Conservation (phyloP, 2,329 filamentous ascomycete species). For the Fusarium succisae region DNA sequence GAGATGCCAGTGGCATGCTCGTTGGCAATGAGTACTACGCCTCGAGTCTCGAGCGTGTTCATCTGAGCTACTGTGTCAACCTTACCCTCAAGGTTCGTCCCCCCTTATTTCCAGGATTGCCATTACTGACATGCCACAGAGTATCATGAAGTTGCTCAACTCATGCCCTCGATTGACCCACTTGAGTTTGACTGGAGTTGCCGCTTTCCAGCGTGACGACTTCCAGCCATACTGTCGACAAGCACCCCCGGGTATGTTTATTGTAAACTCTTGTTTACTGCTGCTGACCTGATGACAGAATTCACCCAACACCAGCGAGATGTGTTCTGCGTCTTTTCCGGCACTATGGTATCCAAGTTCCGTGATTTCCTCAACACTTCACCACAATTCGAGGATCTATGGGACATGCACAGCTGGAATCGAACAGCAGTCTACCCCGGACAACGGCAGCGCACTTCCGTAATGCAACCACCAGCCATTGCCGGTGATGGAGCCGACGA, state of each 20-base stretch:
- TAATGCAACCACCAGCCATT: constrained; percentile 1
- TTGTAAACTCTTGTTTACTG: neutral
- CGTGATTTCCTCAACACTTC: constrained; percentile 78
- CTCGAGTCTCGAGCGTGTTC: constrained; percentile 86
- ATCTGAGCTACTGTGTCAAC: constrained; percentile 93
- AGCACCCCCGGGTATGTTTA: constrained; percentile 74
- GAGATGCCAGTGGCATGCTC: constrained; percentile 58
- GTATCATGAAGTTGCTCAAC: constrained; percentile 88
- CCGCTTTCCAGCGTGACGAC: constrained; percentile 87
- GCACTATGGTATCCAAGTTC: constrained; percentile 80
- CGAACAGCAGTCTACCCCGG: constrained; percentile 10
- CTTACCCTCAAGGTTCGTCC: constrained; percentile 79
- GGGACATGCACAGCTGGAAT: constrained; percentile 43
- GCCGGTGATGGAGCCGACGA: constrained; percentile 52
- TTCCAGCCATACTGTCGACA: constrained; percentile 86
- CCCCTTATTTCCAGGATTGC: neutral
- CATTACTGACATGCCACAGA: constrained; percentile 60
- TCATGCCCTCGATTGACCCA: constrained; percentile 93
- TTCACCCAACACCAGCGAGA: constrained; percentile 96
- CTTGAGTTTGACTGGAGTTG: constrained; percentile 91
- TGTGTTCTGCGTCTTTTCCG: constrained; percentile 98
- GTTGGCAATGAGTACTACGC: constrained; percentile 63
- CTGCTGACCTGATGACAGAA: constrained; percentile 61
- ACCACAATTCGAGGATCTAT: constrained; percentile 57
- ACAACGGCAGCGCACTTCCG: constrained; percentile 11